Conservation (phyloP, 331 rosid genomes). For the Dryas integrifolia region DNA sequence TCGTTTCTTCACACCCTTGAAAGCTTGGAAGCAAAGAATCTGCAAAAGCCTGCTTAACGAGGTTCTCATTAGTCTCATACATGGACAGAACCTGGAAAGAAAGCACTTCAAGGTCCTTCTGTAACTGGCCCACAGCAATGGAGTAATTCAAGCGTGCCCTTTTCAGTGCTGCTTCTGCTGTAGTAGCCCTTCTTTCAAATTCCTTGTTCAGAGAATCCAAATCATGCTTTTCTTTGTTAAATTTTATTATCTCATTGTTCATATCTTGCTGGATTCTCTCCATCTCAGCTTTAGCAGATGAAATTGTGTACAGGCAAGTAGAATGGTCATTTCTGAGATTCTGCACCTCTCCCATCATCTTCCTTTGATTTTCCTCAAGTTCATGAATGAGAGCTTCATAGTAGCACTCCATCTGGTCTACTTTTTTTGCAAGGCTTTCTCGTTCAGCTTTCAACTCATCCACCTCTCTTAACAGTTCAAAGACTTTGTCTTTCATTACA, state of each 20-base stretch:
- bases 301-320: constrained; percentile 74
- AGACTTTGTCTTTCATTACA: constrained; percentile 61
- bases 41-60: constrained; percentile 70
- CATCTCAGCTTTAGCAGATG: constrained; percentile 78
- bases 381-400: constrained; percentile 98
- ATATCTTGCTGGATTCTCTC: constrained; percentile 73
- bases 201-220: constrained; percentile 66
- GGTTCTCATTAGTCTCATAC: constrained; percentile 90
- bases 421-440: constrained; percentile 75
- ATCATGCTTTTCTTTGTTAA: constrained; percentile 67
- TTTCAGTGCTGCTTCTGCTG: constrained; percentile 89
- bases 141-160: constrained; percentile 97
- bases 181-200: constrained; percentile 82
- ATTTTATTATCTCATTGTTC: constrained; percentile 61
- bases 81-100: constrained; percentile 83
- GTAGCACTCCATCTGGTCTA: constrained; percentile 99
- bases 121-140: constrained; percentile 89
- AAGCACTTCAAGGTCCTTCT: constrained; percentile 91
- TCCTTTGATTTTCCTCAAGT: constrained; percentile 96
- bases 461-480: constrained; percentile 79
- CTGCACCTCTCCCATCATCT: constrained; percentile 94
- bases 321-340: constrained; percentile 88
- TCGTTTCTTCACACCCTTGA: constrained; percentile 41
- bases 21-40: constrained; percentile 59
- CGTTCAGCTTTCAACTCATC: constrained; percentile 82